Evolutionary conservation across 2,329 filamentous ascomycete genomes (phyloP), one percentile per base, ranked within the genome.

Genomic region (Fusarium xylarioides): DNA sequence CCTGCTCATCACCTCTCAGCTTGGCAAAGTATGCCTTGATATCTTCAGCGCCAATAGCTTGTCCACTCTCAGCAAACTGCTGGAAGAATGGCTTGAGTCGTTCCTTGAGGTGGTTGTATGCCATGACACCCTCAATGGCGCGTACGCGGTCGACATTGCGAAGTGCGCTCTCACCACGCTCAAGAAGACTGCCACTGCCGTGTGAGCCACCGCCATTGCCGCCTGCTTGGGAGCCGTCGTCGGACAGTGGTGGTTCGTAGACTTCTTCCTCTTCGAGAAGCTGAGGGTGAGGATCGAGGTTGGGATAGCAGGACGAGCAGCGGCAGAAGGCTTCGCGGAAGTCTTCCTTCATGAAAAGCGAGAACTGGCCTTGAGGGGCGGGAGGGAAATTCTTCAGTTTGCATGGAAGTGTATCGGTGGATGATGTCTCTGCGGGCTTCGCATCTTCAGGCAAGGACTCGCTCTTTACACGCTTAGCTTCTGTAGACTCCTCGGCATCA

Each of bases 21-120:
- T 96, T 95, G 57, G 95, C 95, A 87, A 99, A 99, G 81, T 98
- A 97, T 5, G 90, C 90, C 82, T 98, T 99, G 82, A 99, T 96
- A 82, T 98, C 95, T 79, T 99, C 96, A 2, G 95, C 95, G 4
- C 94, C 92, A 28, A 99, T 95, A 1, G 93, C 91, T 81, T 93
- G 86, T 2, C 95, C 95, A 71, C 92, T 97, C 80, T 98, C 94
- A 1, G 96, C 96, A 80, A 97, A 99, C 47, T 97, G 93, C 82
- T 95, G 91, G 78, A 99, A 90, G 81, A 99, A 98, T 0, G 92
- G 91, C 85, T 95, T 97, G n/a, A 99, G 90, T 80, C 95, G 95
- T 79, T 98, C 95, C 79, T 97, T 96, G 68, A 99, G 88, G 78
- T 97, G 93, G 78, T 98, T 98, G 83, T 98, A 99, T 1, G 95